Evolutionary conservation across 2,329 filamentous ascomycete genomes (phyloP), one percentile per base, ranked within the genome.

Genomic region (Exophiala sp.): DNA sequence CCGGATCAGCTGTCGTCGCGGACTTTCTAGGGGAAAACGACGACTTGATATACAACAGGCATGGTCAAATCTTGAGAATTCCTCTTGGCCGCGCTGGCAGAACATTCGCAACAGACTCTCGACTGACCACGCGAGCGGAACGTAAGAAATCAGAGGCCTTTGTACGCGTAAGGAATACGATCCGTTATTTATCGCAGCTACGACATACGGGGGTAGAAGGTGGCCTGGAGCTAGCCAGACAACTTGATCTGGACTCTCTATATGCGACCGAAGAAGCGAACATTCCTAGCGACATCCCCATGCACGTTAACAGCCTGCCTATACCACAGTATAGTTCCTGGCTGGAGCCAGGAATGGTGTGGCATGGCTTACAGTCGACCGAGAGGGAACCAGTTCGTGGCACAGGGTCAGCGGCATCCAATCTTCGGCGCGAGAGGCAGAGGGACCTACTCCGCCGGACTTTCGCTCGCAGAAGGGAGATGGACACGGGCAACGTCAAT

Each of bases 321-420:
- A 23, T 73, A 1, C 75, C 73, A 8, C 62, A 78, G 2, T 66
- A 72, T 45, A 81, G 74, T 42, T 83, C 81, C 6, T 84, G 80
- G 79, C 66, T 85, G 9, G 73, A 76, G 44, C 74, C 79, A 4
- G 81, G 82, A 16, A 74, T 77, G 45, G 70, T 80, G 0, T 81
- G 83, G 56, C 74, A 74, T 10, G 82, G 82, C 2, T 78, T 73
- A 21, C 82, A 85, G 62, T 76, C 80, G 60, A 80, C 80, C 13
- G 69, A 69, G 14, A 39, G 49, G 11, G 48, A 58, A 29, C 48
- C 44, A 6, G 7, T 35, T 2, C 50, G 29, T n/a, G 19, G 9
- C 7, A 27, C 43, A 10, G 8, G 38, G 21, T 23, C 37, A 14
- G 19, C 39, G 34, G 37, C 34, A 11, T 46, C 48, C 6, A 47